These are phyloP conservation scores for Yarrowia phangngaensis DNA, from an alignment of 805 yeast genomes.

Conservation along the genomic window DNA sequence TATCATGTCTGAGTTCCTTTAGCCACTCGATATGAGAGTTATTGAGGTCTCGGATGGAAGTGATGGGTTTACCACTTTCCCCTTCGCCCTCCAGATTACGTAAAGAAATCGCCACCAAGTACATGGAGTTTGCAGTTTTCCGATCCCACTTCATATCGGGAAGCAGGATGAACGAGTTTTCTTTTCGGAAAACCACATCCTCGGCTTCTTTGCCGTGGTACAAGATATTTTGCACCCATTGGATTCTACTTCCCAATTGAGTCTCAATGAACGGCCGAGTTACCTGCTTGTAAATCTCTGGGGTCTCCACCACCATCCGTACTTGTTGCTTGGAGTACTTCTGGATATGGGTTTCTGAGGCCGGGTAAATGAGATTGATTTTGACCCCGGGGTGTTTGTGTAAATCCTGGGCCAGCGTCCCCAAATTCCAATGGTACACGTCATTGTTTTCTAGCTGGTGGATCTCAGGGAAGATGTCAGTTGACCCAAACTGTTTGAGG, in stretches of 20 bases:
- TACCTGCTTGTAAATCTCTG: constrained; percentile 57
- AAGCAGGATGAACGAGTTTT: constrained; percentile 60
- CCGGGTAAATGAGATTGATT: constrained; percentile 79
- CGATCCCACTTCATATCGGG: constrained; percentile 99
- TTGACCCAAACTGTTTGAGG: constrained; percentile 11
- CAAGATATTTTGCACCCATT: constrained; percentile 88
- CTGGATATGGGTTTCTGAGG: constrained; percentile 75
- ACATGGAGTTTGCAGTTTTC: constrained; percentile 60
- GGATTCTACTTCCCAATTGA: constrained; percentile 70
- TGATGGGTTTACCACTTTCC: constrained; percentile 39
- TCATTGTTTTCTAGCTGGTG: constrained; percentile 63
- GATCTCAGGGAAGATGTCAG: constrained; percentile 31
- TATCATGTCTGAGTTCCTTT: constrained; percentile 44
- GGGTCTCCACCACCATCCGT: constrained; percentile 74
- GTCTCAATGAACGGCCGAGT: constrained; percentile 75
- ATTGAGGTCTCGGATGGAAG: constrained; percentile 72
- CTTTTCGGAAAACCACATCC: constrained; percentile 65
- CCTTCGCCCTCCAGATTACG: constrained; percentile 46
- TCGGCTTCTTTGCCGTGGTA: constrained; percentile 81
- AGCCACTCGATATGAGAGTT: constrained; percentile 58
- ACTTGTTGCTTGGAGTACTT: constrained; percentile 63
- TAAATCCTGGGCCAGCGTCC: constrained; percentile 46
- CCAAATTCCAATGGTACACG: constrained; percentile 77
- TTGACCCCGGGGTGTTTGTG: constrained; percentile 57
- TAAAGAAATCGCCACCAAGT: constrained; percentile 71